Conservation (phyloP, 2,329 filamentous ascomycete species). For the Xylaria arbuscula region DNA sequence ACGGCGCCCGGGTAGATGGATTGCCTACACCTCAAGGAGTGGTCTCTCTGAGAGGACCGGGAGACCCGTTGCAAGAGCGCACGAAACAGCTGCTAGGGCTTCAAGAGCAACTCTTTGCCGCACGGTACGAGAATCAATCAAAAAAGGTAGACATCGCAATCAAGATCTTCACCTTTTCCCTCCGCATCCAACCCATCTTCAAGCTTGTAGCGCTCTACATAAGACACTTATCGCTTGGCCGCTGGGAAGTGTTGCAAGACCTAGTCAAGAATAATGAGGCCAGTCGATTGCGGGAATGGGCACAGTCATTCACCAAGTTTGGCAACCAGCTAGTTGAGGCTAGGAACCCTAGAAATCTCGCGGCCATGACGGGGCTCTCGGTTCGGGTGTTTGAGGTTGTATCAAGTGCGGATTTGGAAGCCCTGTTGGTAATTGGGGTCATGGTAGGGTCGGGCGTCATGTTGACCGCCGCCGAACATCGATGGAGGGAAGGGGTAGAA, state of each 20-base stretch:
- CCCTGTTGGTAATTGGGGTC: not conserved
- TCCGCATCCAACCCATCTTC: constrained; percentile 8
- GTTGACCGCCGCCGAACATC: not conserved
- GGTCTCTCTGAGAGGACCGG: constrained; percentile 3
- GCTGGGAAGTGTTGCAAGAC: constrained; percentile 20
- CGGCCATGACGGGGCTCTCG: not conserved
- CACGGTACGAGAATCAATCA: not conserved
- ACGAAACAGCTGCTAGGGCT: constrained; percentile 7
- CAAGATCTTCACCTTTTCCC: not conserved
- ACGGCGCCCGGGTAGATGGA: constrained; percentile 15
- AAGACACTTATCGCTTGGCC: not conserved
- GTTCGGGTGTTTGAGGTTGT: not conserved
- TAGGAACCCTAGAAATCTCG: not conserved
- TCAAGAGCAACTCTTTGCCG: constrained; percentile 7
- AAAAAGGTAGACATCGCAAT: not conserved
- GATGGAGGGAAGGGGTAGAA: constrained; percentile 16
- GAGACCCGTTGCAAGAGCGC: not conserved
- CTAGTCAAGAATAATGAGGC: constrained; percentile 12
- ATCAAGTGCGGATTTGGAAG: not conserved
- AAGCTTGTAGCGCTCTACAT: not conserved
- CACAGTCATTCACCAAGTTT: not conserved
- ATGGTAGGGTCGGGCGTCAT: not conserved
- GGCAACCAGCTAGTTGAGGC: not conserved
- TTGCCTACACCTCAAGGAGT: constrained; percentile 13
- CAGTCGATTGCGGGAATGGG: constrained; percentile 10